These are phyloP conservation scores for Acrocalymma vagum DNA, from an alignment of 2,329 filamentous ascomycete genomes.

Conservation along the genomic window DNA sequence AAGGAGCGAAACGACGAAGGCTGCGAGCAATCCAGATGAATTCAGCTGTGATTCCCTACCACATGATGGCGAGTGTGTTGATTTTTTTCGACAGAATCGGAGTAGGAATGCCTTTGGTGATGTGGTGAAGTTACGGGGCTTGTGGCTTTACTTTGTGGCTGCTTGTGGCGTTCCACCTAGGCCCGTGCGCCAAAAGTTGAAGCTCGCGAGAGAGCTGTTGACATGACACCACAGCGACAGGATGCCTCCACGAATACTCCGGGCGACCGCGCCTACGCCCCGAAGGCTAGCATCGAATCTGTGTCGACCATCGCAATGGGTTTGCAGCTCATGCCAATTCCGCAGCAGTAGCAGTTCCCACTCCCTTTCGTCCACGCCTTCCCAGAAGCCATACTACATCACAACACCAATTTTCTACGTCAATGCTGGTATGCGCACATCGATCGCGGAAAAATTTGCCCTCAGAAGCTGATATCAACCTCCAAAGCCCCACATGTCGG, in stretches of 20 bases:
- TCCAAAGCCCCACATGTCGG: conserved; percentile 85
- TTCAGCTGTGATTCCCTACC: no score
- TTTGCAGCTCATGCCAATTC: conserved; percentile 29
- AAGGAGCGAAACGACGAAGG: no score
- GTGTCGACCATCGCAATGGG: conserved; percentile 27
- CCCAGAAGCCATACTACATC: conserved; percentile 85
- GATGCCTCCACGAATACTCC: conserved; percentile 39
- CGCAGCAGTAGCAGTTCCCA: conserved; percentile 22
- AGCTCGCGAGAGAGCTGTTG: conserved; percentile 14
- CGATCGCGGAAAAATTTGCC: neutral
- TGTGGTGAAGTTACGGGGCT: no score
- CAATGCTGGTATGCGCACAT: conserved; percentile 75
- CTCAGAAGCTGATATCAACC: conserved; percentile 2
- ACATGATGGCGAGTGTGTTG: no score
- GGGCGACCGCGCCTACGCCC: conserved; percentile 22
- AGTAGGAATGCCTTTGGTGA: no score
- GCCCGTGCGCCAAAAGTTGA: conserved; percentile 26
- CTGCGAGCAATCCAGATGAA: no score
- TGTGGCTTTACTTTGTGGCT: no score
- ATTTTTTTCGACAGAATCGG: no score
- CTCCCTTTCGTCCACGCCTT: conserved; percentile 25
- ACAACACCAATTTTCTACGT: conserved; percentile 99
- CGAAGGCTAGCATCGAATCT: conserved; percentile 24
- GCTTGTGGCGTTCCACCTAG: no score
- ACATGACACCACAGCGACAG: conserved; percentile 26